Evolutionary conservation across 2,329 filamentous ascomycete genomes (phyloP), one percentile per base, ranked within the genome.

Genomic region (Apiospora koreana): DNA sequence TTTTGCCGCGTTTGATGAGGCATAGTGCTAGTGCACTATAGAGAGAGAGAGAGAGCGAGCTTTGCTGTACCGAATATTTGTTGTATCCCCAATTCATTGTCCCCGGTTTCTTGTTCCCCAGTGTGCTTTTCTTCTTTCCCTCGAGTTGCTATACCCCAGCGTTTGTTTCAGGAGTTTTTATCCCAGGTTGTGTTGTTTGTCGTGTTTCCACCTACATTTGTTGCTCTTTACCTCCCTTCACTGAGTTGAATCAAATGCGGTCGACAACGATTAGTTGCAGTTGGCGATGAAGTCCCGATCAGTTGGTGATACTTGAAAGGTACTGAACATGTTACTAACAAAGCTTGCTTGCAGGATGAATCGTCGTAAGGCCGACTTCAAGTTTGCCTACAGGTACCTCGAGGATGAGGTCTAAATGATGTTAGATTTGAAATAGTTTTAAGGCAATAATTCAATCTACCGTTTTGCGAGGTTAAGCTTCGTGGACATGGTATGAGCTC

Each of bases 351-450:
- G 48, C 78, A 98, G 95, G 95, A 98, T 98, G 95, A 98, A 98
- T 82, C 93, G 95, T 75, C 87, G 95, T 80, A 98, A 98, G 86
- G 95, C 94, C 70, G 95, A 98, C 81, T 98, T 98, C 86, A 97
- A 97, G 84, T 98, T 98, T 83, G 93, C 94, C 71, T 98, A 98
- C 86, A 97, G 97, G 83, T 98, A 96, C 83, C 88, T 98, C 75
- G 95, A 98, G 82, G 95, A 98, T 79, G 95, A 98, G 82, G 64
- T 43, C 23, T 28, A 42, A 43, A 16, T 12, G n/a, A 23, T 9
- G 6, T n/a, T 45, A 66, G 64, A 42, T n/a, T 45, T 42, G 64
- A 43, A 31, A 23, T 43, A 66, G 64, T 23, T 16, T 12, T 16
- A 43, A 25, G 14, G 28, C 50, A 58, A 58, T 21, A 54, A n/a